Evolutionary conservation across 176 grass and related monocot genomes (phyloP), one percentile per base, ranked within the genome.

Genomic region (Elymus sibiricus): DNA sequence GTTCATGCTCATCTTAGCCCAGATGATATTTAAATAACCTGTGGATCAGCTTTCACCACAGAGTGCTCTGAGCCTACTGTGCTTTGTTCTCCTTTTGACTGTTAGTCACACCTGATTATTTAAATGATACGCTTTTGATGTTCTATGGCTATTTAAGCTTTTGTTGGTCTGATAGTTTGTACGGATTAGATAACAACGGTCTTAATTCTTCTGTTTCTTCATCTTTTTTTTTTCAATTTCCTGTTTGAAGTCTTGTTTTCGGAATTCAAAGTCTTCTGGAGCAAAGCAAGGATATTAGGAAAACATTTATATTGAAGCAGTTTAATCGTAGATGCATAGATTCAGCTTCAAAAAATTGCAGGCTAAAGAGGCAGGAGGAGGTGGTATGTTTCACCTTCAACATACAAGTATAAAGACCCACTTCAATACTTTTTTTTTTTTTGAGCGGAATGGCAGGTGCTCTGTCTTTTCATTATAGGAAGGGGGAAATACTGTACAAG

Each of bases 31-130:
- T 53, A 53, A 53, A 53, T 53, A 70, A 61, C 28, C 44, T 85
- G 83, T 11, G 35, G 64, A 60, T n/a, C 40, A 79, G 39, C 66
- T 37, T 83, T 66, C 22, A 67, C 37, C 59, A 35, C 32, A 85
- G 37, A 81, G 58, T 80, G 44, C 70, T 51, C 31, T 63, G 19
- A 61, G 28, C 49, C 42, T 78, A 55, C 67, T 53, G 14, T 59
- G 42, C 77, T 85, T 75, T 85, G 34, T 81, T 85, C 74, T 80
- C 74, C 69, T 16, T 75, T 46, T 60, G 19, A 66, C 27, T 80
- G 56, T 64, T 60, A 79, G 21, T 64, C 58, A 44, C 43, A 80
- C 82, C 58, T 79, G 44, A 80, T 55, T 80, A 80, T 84, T 84
- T 84, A 53, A 65, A 32, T 55, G 7, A 15, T 24, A 56, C 24